phyloP scores from a whole-genome alignment of 768 basidiomycete species.

The Lentinula aciculospora region DNA sequence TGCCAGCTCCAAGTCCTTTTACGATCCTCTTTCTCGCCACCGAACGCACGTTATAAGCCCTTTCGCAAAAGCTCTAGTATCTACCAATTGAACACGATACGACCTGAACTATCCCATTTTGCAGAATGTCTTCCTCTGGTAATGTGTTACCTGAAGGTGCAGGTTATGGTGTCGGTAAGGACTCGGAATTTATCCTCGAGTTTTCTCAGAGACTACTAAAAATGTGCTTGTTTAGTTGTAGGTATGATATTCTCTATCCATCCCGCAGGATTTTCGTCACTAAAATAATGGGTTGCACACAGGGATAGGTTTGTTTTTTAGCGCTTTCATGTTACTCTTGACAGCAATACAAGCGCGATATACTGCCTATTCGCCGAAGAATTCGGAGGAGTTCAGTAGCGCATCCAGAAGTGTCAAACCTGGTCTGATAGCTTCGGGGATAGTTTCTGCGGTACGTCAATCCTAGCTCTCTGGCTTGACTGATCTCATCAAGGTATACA shows the following conservation, averaged over 20 bases:
- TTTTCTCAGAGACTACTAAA: background rate
- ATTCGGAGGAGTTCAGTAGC: conserved; percentile 79
- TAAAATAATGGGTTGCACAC: background rate
- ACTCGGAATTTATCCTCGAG: background rate
- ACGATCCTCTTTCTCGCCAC: background rate
- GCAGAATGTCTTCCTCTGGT: background rate
- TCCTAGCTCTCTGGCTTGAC: background rate
- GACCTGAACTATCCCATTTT: too few species aligned
- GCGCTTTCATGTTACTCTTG: conserved; percentile 70
- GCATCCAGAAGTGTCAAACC: conserved; percentile 84
- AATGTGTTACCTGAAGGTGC: conserved; percentile 69
- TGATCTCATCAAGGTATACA: background rate
- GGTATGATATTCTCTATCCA: conserved; percentile 6
- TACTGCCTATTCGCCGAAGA: conserved; percentile 72
- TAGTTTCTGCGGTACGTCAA: conserved; percentile 60
- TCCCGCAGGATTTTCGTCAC: background rate
- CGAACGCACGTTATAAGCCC: too few species aligned
- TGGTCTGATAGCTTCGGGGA: conserved; percentile 87
- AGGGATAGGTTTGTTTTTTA: conserved; percentile 90
- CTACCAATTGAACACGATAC: too few species aligned
- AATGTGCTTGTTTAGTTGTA: conserved; percentile 11
- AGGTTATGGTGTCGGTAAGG: conserved; percentile 77
- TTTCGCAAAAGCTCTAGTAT: too few species aligned
- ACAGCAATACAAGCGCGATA: conserved; percentile 83
- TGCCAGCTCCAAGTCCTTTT: background rate